phyloP scores from a whole-genome alignment of 257 asterid genomes.

The Salvia miltiorrhiza region DNA sequence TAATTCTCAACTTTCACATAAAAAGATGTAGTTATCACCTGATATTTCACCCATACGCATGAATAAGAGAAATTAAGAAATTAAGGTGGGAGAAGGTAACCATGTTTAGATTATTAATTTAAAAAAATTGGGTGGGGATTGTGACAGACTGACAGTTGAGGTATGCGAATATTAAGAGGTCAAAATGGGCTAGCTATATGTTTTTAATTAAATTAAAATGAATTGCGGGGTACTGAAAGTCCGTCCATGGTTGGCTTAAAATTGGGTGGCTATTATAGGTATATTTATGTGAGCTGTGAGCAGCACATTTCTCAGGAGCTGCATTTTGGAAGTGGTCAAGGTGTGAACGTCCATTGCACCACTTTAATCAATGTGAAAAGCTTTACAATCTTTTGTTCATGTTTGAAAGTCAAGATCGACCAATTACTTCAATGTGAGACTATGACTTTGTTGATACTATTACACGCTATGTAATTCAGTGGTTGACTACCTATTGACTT shows the following conservation, averaged over 20 bases:
- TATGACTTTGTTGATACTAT: not conserved
- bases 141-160: no score
- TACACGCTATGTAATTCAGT: not conserved
- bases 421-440: not conserved
- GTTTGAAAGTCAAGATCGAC: not conserved
- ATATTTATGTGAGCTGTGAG: not conserved
- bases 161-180: slow-evolving; percentile 3
- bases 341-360: slow-evolving; percentile 21
- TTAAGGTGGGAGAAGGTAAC: no score
- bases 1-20: no score
- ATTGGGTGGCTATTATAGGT: not conserved
- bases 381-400: not conserved
- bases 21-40: no score
- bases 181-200: slow-evolving; percentile 2
- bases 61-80: no score
- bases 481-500: not conserved
- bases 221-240: not conserved
- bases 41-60: no score
- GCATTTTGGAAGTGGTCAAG: not conserved
- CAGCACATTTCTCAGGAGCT: not conserved
- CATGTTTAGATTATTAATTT: no score
- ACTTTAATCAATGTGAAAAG: not conserved
- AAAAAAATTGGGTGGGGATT: no score
- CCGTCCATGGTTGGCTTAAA: not conserved
- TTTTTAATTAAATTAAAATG: not conserved